Base-by-base conservation (phyloP, 1,284 basidiomycete species). In the Leccinum brunneo-olivaceum region DNA sequence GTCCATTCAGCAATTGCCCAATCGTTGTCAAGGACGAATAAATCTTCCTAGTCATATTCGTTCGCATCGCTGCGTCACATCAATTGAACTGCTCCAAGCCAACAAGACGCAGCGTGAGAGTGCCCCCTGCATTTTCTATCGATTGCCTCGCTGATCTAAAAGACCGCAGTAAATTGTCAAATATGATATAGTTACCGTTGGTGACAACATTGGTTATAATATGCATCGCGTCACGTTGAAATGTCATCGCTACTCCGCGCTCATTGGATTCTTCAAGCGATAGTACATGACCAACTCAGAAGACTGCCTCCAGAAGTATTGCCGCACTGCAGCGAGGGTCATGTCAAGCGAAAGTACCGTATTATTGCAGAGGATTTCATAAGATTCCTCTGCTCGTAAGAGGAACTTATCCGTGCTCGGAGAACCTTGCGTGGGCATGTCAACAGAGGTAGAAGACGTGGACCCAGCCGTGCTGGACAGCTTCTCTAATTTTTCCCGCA, bases 351-450 rank as follows among this genome's bases (percentile, higher is more conserved):
- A 85, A 23, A 98, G 71, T 10, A 89, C 68, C 24, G 76, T 69
- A 51, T 90, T 84, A 55, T 89, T 90, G 64, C 92, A 96, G 28
- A 95, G 62, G 34, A 98, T 80, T 67, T 98, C 92, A 59, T 93
- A 85, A 32, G 75, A 56, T 34, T 93, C 85, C 54, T 94, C 90
- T 2, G 86, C 77, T 15, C 62, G 63, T 3, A 54, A 48, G 20
- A 62, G 63, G 33, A 52, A 49, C 34, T 37, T 40, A 48, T 60
- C 36, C 24, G 60, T 47, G 34, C 52, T 35, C 15, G 47, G 50
- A 41, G 57, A 45, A 23, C 53, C 39, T 21, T 60, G 41, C 4
- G 70, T 68, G n/a, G 73, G 66, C 4, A 69, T 64, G 0, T 76
- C 76, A 8, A 58, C 59, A 21, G 64, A 52, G 6, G 65, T 57